Evolutionary conservation across 2,329 filamentous ascomycete genomes (phyloP), one percentile per base, ranked within the genome.

Genomic region (Kalmusia sp.): DNA sequence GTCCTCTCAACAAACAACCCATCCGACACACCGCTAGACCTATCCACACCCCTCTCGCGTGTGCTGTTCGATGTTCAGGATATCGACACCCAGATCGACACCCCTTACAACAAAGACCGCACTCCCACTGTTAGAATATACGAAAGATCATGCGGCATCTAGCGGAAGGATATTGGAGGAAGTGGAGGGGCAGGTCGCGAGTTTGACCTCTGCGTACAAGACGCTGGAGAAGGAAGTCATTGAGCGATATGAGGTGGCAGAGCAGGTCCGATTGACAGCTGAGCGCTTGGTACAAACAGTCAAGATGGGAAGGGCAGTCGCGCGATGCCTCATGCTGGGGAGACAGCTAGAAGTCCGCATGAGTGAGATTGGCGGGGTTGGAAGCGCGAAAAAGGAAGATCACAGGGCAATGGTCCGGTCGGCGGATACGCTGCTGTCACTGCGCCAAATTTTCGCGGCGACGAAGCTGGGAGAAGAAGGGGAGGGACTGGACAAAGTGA

Each of bases 1-100:
- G 90, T 98, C 43, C 86, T 93, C 52, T 84, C 88, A 33, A 98
- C 93, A 50, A 98, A 98, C 80, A 96, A 97, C 77, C 83, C 92
- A 53, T 91, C 89, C 62, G 95, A 98, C 76, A 88, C 88, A 1
- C 90, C 92, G 6, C 85, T 98, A 65, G 95, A 99, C 74, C 89
- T 99, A 52, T 93, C 92, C 5, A 98, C 95, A 14, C 93, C 95
- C 2, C 84, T 99, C 41, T 96, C 93, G 4, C 87, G 92, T 49
- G 93, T 97, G 4, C 86, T 98, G 6, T 99, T 99, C 76, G 95
- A 99, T 76, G 88, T 95, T 3, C 95, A 98, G 72, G 95, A 98
- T 76, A 89, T 99, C 61, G 93, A 98, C 76, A 96, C 93, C 0
- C 92, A 96, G 71, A 96, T 99, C 59, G 92, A 99, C 73, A 84